Evolutionary conservation across 2,329 filamentous ascomycete genomes (phyloP), one percentile per base, ranked within the genome.

Genomic region (Diatrype stigma): DNA sequence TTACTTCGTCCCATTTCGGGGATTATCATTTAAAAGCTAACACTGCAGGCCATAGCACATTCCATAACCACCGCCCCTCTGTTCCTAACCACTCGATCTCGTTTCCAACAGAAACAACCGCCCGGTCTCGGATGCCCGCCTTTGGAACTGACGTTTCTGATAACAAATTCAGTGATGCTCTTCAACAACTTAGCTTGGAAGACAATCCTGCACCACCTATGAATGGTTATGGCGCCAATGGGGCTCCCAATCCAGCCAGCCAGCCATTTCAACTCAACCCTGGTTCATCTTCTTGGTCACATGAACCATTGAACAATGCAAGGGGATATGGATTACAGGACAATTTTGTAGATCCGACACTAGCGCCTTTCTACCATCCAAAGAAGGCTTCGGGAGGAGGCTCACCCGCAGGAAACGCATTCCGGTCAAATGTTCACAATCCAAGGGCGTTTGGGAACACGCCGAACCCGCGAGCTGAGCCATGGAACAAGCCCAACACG

Each of bases 211-310:
- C 64, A 28, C 17, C 49, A 22, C 19, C 53, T 8, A 46, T 46
- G 12, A 35, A 53, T 23, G 54, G 50, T 2, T 61, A 59, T 52
- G 22, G 44, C 16, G 50, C 55, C 12, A 63, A 57, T 47, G 60
- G 56, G 11, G 52, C 58, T 28, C 61, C 53, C 45, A 60, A 56
- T 44, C 55, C 56, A 3, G 52, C 54, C 2, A 51, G 50, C 26
- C 71, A 71, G 47, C 64, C 70, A 6, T 78, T 78, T 57, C 73
- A 75, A 54, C 64, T 75, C 54, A 78, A 80, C 54, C 73, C 76
- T 1, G 69, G 65, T 7, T 74, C 74, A 5, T 72, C 75, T 55
- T 56, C 75, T 3, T 81, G 78, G 77, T 65, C 65, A 46, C 63
- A 64, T 7, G 69, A 74, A 14, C 56, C 58, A 6, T 53, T 26